Base-by-base conservation (phyloP, 768 basidiomycete species). In the button mushroom (Agaricus bisporus) region DNA sequence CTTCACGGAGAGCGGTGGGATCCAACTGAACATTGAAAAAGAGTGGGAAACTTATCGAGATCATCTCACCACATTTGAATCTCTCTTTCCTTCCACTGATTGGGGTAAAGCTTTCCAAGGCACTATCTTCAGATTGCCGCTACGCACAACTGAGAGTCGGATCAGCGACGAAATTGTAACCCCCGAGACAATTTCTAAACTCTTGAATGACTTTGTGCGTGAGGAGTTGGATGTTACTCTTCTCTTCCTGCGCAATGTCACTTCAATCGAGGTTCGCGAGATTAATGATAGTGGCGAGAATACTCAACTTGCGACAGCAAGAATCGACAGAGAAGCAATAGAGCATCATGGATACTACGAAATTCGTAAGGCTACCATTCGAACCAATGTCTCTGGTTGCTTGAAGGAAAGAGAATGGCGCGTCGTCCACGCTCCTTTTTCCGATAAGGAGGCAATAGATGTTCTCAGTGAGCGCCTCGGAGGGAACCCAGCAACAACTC, bases 41-140 rank as follows among this genome's bases (percentile, higher is more conserved):
- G 56, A 68, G 7, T 48, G 48, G 1, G 42, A 56, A 7, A 56
- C 55, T 10, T 64, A 62, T 29, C 57, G 56, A 8, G 69, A 72
- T 56, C 70, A 74, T n/a, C 58, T 71, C 4, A 36, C 63, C 0
- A 61, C 66, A 1, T 74, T 76, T 26, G 37, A 49, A 1, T 59
- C 62, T 26, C 70, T 71, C 51, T 48, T 61, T 4, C 48, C 62
- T 11, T 38, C 55, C 12, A 42, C 56, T 43, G 61, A 51, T 17
- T 53, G 51, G 46, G 41, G 53, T 3, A 48, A 41, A 26, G 45
- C 57, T 6, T 71, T 76, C 58, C 38, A 58, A 4, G 77, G 78
- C 0, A 71, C 79, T 1, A 59, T 76, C 42, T 71, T 80, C 38
- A 70, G 80, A 1, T 71, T 80, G 17, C 78, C 80, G 0, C 61